Evolutionary conservation across 2,329 filamentous ascomycete genomes (phyloP).

Genomic region (Curvularia sp.): DNA sequence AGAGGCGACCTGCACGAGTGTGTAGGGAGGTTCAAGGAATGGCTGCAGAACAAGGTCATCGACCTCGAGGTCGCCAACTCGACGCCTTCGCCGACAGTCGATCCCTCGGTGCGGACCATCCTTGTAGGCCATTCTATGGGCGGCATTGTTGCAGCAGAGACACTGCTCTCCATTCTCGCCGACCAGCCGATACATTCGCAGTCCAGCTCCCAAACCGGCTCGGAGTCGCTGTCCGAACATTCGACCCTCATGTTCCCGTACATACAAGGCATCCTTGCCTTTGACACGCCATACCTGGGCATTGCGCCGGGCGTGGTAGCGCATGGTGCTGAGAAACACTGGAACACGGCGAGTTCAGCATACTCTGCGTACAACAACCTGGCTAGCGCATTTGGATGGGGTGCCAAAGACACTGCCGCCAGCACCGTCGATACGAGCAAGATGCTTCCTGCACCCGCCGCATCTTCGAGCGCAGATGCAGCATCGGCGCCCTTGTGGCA

Average conservation of each 20-base stretch:
- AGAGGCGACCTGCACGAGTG: constrained; percentile 75
- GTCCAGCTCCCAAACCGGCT: constrained; percentile 44
- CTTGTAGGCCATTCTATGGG: constrained; percentile 84
- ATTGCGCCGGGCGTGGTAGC: constrained; percentile 84
- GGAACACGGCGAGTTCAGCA: constrained; percentile 74
- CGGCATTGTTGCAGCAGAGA: constrained; percentile 94
- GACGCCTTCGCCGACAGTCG: constrained; percentile 83
- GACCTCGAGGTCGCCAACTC: constrained; percentile 86
- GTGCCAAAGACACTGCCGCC: constrained; percentile 29
- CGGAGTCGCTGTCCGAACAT: constrained; percentile 50
- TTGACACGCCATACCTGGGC: constrained; percentile 91
- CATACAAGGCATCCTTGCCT: constrained; percentile 86
- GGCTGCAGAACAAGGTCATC: constrained; percentile 90
- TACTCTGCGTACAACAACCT: constrained; percentile 72
- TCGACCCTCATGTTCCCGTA: constrained; percentile 88
- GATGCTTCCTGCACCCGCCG: constrained; percentile 50
- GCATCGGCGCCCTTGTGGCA: constrained; percentile 67
- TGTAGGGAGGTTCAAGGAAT: constrained; percentile 77
- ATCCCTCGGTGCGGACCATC: constrained; percentile 82
- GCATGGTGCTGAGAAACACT: constrained; percentile 85
- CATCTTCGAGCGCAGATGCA: constrained; percentile 53
- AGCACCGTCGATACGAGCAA: constrained; percentile 44
- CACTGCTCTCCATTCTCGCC: constrained; percentile 75
- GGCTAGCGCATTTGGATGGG: constrained; percentile 70
- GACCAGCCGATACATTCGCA: constrained; percentile 53